phyloP scores from a whole-genome alignment of 108 stramenopile genomes.

The Epithemia pelagica region DNA sequence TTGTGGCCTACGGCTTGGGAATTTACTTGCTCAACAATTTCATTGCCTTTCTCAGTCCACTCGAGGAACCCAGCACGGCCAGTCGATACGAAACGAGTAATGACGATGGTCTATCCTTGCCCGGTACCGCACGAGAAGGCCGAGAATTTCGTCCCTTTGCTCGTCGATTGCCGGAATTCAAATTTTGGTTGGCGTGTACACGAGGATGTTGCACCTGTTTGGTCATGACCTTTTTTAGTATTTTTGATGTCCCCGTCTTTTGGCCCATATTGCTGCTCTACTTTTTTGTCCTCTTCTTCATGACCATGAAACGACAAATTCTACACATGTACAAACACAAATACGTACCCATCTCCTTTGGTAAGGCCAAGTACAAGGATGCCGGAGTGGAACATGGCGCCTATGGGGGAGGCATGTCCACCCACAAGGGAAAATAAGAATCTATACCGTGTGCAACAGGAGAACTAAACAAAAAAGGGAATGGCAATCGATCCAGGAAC shows the following conservation, averaged over 20 bases:
- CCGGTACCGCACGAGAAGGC: constrained; percentile 57
- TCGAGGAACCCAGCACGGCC: constrained; percentile 65
- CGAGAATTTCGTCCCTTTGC: constrained; percentile 92
- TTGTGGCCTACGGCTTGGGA: constrained; percentile 98
- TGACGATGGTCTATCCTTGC: constrained; percentile 49
- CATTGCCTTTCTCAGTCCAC: constrained; percentile 95
- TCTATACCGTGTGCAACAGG: not conserved
- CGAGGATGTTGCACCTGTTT: constrained; percentile 72
- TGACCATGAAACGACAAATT: constrained; percentile 99
- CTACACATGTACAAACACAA: constrained; percentile 98
- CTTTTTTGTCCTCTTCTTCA: constrained; percentile 94
- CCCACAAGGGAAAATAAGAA: constrained; percentile 37
- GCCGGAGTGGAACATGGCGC: constrained; percentile 71
- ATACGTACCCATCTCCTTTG: constrained; percentile 94
- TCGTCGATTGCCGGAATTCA: constrained; percentile 96
- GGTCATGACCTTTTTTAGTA: constrained; percentile 91
- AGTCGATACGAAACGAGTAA: constrained; percentile 3
- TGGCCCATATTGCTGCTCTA: constrained; percentile 99
- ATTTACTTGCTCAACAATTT: constrained; percentile 98
- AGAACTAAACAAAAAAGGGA: not conserved
- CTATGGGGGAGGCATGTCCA: constrained; percentile 74
- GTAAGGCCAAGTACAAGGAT: constrained; percentile 88
- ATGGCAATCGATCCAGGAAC: too few relatives aligned
- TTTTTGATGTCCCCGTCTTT: constrained; percentile 99
- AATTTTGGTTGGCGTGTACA: constrained; percentile 94